A percentile compares a stretch with the other conserved stretches of the same genome.
These are phyloP conservation scores for Rubroboletus satanas DNA, from an alignment of 768 basidiomycete genomes.

Conservation along the genomic window DNA sequence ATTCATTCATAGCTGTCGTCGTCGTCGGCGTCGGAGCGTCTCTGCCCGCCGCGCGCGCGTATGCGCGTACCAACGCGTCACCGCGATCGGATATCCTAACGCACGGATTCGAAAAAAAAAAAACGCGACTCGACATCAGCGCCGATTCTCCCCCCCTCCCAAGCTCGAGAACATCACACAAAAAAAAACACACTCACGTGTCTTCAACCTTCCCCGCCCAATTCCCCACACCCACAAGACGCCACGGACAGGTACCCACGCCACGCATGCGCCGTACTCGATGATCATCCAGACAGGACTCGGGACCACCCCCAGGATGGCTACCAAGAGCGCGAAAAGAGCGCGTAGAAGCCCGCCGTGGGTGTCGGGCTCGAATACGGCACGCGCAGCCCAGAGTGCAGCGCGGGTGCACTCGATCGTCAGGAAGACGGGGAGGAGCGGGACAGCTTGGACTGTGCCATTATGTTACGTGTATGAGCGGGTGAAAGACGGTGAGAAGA, in stretches of 20 bases:
- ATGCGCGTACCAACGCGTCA: not conserved
- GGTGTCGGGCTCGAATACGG: not conserved
- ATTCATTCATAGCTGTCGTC: not conserved
- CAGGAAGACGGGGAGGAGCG: constrained; percentile 13
- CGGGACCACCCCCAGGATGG: not conserved
- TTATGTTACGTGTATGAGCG: not conserved
- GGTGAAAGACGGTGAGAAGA: not conserved
- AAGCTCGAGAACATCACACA: not conserved
- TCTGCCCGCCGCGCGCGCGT: not conserved
- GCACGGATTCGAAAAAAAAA: not conserved
- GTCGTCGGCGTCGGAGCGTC: not conserved
- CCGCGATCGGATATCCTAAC: not conserved
- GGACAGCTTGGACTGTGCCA: constrained; percentile 2
- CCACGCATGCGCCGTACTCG: not conserved
- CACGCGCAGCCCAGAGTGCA: not conserved
- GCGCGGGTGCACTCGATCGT: constrained; percentile 5
- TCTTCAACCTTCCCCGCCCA: constrained; percentile 1
- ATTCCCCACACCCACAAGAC: constrained; percentile 17
- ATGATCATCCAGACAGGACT: not conserved
- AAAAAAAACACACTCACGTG: not conserved
- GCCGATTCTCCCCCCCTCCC: no score
- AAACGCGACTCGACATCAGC: not conserved
- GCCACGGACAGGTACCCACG: not conserved
- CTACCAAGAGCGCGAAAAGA: not conserved
- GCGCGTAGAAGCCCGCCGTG: constrained; percentile 1